phyloP scores from a whole-genome alignment of 1,284 basidiomycete genomes.

The Peniophora sp. region DNA sequence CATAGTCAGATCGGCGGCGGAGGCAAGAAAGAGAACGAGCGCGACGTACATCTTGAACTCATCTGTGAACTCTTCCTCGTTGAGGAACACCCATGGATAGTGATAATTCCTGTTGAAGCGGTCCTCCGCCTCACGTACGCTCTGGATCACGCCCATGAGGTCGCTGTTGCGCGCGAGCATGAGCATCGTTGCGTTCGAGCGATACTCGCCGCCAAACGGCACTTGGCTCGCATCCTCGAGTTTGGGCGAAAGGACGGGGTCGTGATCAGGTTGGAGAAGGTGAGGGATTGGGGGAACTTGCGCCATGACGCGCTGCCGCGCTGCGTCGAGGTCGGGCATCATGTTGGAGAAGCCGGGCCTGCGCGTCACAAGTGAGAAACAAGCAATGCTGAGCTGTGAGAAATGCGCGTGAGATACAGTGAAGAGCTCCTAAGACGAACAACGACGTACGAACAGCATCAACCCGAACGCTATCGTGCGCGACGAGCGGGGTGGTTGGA shows the following conservation, averaged over 20 bases:
- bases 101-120: constrained; percentile 57
- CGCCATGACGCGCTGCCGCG: too few species aligned
- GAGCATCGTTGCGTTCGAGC: constrained; percentile 25
- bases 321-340: not conserved
- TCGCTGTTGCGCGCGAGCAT: constrained; percentile 67
- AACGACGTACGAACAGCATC: not conserved
- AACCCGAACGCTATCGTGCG: not conserved
- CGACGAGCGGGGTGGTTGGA: not conserved
- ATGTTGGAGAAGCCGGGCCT: not conserved
- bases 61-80: constrained; percentile 65
- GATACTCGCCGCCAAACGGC: not conserved
- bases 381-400: not conserved
- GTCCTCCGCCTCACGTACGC: constrained; percentile 54
- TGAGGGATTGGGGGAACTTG: too few species aligned
- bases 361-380: not conserved
- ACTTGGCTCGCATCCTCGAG: too few species aligned
- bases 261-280: too few species aligned
- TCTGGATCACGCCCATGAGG: constrained; percentile 49
- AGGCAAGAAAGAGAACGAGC: not conserved
- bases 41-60: constrained; percentile 50
- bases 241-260: too few species aligned
- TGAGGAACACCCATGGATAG: constrained; percentile 73
- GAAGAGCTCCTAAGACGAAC: too few species aligned
- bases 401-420: not conserved
- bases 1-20: not conserved